A percentile compares a stretch with the other conserved stretches of the same genome.
phyloP scores from a whole-genome alignment of 768 basidiomycete genomes.

The Boletus subcaerulescens region DNA sequence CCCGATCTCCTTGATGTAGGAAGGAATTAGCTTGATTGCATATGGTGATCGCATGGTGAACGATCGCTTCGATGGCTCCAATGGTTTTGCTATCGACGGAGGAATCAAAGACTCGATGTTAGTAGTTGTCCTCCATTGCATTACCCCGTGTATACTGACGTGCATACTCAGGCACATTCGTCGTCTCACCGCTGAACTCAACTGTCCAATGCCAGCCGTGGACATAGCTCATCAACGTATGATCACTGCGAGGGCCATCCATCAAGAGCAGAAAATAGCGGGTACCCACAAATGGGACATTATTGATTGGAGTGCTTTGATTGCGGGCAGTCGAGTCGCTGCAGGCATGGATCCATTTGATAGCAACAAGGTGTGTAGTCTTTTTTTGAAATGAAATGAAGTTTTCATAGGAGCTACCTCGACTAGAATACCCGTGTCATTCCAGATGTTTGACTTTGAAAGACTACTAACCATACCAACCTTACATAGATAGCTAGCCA shows the following conservation, averaged over 20 bases:
- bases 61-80: conserved; percentile 70
- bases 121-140: conserved; percentile 18
- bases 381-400: not conserved
- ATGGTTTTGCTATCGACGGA: conserved; percentile 80
- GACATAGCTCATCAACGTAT: conserved; percentile 77
- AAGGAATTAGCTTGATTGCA: conserved; percentile 40
- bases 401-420: too few species aligned
- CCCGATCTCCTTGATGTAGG: conserved; percentile 1
- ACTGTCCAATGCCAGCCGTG: conserved; percentile 68
- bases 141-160: conserved; percentile 1
- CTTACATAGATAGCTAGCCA: too few species aligned
- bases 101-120: conserved; percentile 82
- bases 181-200: conserved; percentile 58
- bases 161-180: conserved; percentile 55
- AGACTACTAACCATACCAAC: too few species aligned
- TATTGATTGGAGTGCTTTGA: conserved; percentile 81
- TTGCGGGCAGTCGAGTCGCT: conserved; percentile 73
- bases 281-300: conserved; percentile 52
- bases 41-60: conserved; percentile 70
- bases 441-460: conserved; percentile 17
- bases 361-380: conserved; percentile 30
- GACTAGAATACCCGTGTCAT: conserved; percentile 20
- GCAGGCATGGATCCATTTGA: conserved; percentile 59
- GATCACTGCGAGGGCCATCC: conserved; percentile 73
- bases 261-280: conserved; percentile 43